These are phyloP conservation scores for Paxillus ammoniavirescens DNA, from an alignment of 768 basidiomycete species.

Conservation along the genomic window DNA sequence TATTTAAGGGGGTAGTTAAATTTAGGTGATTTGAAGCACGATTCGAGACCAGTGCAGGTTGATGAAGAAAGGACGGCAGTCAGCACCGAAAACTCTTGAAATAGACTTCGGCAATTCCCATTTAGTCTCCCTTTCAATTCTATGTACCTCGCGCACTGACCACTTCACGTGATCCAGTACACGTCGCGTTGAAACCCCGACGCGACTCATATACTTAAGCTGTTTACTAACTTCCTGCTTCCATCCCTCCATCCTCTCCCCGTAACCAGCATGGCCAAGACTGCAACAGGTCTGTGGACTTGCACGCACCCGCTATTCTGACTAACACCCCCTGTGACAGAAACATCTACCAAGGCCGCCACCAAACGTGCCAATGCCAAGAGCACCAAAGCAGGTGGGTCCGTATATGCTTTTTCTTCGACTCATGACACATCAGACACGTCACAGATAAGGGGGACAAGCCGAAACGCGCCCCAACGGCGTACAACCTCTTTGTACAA, in stretches of 20 bases:
- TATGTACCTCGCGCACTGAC: conserved; percentile 13
- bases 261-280: conserved; percentile 45
- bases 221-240: conserved; percentile 2
- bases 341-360: conserved; percentile 54
- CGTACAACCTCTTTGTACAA: conserved; percentile 59
- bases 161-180: conserved; percentile 25
- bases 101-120: conserved; percentile 21
- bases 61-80: neutral
- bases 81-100: conserved; percentile 4
- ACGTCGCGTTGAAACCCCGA: conserved; percentile 17
- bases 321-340: conserved; percentile 29
- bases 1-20: neutral
- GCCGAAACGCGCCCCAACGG: conserved; percentile 55
- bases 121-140: neutral
- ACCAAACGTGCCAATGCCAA: conserved; percentile 51
- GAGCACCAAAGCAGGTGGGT: conserved; percentile 38
- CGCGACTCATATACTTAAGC: conserved; percentile 24
- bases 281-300: conserved; percentile 42
- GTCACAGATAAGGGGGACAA: conserved; percentile 41
- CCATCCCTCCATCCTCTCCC: conserved; percentile 9
- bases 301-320: neutral
- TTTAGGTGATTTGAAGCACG: neutral
- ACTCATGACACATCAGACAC: neutral
- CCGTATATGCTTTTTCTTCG: conserved; percentile 1
- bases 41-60: neutral